Percentiles rank a stretch among this genome's conserved stretches.
Conservation (phyloP, 2,329 filamentous ascomycete genomes). For the Teratosphaeria destructans region DNA sequence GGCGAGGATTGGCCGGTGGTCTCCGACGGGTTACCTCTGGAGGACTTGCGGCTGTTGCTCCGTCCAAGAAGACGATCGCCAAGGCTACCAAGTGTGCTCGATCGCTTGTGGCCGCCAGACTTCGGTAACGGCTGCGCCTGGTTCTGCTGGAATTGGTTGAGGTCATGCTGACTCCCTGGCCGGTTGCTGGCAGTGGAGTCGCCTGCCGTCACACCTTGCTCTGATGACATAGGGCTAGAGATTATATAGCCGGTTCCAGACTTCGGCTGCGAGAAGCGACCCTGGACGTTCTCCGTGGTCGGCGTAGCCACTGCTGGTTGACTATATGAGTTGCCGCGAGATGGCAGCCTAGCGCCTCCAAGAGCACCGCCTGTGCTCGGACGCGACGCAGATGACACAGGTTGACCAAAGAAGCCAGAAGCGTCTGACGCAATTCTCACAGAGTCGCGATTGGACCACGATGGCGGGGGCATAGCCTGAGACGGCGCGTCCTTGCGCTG, state of each 20-base stretch:
- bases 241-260: constrained; percentile 59
- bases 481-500: constrained; percentile 14
- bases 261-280: constrained; percentile 70
- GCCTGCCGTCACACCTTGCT: constrained; percentile 32
- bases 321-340: constrained; percentile 67
- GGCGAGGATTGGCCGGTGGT: constrained; percentile 31
- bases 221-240: constrained; percentile 49
- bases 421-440: constrained; percentile 44
- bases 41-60: constrained; percentile 30
- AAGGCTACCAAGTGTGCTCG: constrained; percentile 46
- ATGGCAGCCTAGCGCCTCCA: constrained; percentile 51
- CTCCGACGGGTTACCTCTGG: constrained; percentile 31
- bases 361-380: constrained; percentile 78
- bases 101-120: constrained; percentile 53
- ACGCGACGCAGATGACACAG: constrained; percentile 40
- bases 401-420: constrained; percentile 24
- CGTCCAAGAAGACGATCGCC: constrained; percentile 78
- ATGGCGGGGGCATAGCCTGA: constrained; percentile 25
- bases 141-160: constrained; percentile 43
- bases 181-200: constrained; percentile 33
- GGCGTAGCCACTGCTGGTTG: constrained; percentile 80
- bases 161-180: constrained; percentile 45
- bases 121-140: constrained; percentile 53
- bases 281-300: constrained; percentile 79
- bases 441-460: constrained; percentile 31